phyloP scores from a whole-genome alignment of 495 filamentous ascomycete species.

The Tetracladium marchalianum region DNA sequence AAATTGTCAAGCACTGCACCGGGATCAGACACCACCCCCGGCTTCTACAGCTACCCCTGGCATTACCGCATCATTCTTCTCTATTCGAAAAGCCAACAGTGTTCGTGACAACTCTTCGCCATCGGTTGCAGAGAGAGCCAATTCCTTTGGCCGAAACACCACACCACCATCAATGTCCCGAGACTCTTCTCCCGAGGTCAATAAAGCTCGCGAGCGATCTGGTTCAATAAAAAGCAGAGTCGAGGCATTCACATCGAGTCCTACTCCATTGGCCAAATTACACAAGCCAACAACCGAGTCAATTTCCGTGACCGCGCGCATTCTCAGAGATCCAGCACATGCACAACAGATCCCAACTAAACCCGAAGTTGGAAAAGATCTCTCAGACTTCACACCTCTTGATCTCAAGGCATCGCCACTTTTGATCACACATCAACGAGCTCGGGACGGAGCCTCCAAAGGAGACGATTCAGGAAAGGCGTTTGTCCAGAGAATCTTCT shows the following conservation, averaged over 20 bases:
- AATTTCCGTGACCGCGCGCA: conserved; percentile 72
- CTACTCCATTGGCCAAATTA: background rate
- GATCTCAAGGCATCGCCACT: conserved; percentile 64
- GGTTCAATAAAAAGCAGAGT: conserved; percentile 14
- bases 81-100: conserved; percentile 34
- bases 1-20: conserved; percentile 44
- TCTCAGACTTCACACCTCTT: conserved; percentile 33
- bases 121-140: conserved; percentile 34
- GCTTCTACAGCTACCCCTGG: conserved; percentile 17
- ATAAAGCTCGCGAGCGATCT: conserved; percentile 13
- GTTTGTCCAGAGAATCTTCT: conserved; percentile 13
- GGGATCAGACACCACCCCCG: conserved; percentile 22
- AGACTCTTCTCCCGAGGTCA: conserved; percentile 32
- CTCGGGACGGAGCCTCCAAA: conserved; percentile 19
- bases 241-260: conserved; percentile 7
- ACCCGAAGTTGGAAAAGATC: conserved; percentile 24
- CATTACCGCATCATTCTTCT: conserved; percentile 33
- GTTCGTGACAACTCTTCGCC: conserved; percentile 31
- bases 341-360: conserved; percentile 32
- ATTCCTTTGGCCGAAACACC: conserved; percentile 24
- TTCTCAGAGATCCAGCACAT: conserved; percentile 48
- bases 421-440: conserved; percentile 56
- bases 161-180: conserved; percentile 30
- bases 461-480: conserved; percentile 15
- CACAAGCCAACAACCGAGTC: conserved; percentile 36